Evolutionary conservation across 2,329 filamentous ascomycete species (phyloP), one percentile per base, ranked within the genome.

Genomic region (Venturia pyrina): DNA sequence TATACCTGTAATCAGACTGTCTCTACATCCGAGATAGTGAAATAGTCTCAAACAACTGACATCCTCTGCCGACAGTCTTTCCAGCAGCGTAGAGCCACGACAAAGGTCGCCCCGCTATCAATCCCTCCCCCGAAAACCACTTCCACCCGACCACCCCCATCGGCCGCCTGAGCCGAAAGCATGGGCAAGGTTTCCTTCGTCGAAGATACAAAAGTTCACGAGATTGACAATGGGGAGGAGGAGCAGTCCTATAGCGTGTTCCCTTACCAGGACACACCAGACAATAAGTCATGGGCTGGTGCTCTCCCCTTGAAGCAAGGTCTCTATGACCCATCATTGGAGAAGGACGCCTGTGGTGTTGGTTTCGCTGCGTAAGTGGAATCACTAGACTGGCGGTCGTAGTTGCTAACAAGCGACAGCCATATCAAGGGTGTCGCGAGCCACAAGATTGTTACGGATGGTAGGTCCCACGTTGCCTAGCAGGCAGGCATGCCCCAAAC

Each of bases 331-430:
- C 95, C 95, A 69, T 87, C 88, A 77, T 87, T 96, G 70, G 95
- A 98, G 81, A 98, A 98, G 79, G 95, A 99, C 93, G 93, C 95
- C 71, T 99, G 95, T 76, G 95, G 95, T 90, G 95, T 99, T 74
- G 95, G 95, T 77, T 99, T 99, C 80, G 91, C 93, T 79, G 96
- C 93, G 91, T 96, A 83, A 82, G 87, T 83, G 66, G 41, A 48
- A 66, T 19, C 8, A 37, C 44, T 40, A 61, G 48, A 17, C 21
- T 17, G 48, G 10, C 21, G 48, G 24, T 28, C 44, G 21, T 8
- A 32, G 3, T 48, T 40, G 67, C 72, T 70, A 67, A 21, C 5
- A 7, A 43, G 57, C 59, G 66, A 67, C 71, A 96, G 91, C 82
- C 90, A 98, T 78, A 98, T 98, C 79, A 98, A 98, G 83, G 95